These are phyloP conservation scores for Penicillium verhagenii DNA, from an alignment of 495 filamentous ascomycete species.

Conservation along the genomic window DNA sequence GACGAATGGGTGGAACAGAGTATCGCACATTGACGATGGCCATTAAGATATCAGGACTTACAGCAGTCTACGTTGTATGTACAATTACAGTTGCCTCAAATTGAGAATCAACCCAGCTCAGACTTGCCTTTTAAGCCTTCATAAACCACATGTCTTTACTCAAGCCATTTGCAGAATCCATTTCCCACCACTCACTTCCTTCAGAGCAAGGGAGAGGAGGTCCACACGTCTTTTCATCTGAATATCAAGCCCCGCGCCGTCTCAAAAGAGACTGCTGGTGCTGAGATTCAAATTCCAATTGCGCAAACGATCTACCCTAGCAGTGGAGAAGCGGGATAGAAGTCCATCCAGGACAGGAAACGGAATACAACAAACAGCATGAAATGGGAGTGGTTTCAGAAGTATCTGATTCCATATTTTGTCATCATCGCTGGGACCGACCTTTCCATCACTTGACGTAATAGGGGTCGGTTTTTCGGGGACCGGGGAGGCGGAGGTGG, in stretches of 20 bases:
- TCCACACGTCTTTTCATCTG: not conserved
- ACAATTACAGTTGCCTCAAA: not conserved
- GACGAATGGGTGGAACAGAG: too few species aligned
- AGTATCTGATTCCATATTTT: conserved; percentile 52
- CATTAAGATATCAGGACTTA: too few species aligned
- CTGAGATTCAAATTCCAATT: not conserved
- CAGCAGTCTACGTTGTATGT: too few species aligned
- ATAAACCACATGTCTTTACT: conserved; percentile 24
- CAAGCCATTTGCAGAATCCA: conserved; percentile 1
- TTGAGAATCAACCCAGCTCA: conserved; percentile 37
- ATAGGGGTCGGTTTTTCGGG: not conserved
- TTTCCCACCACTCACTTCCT: not conserved
- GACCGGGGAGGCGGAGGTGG: not conserved
- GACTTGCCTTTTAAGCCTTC: conserved; percentile 53
- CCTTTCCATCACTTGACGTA: not conserved
- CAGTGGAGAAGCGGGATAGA: not conserved
- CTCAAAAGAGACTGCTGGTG: conserved; percentile 30
- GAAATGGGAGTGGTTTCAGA: conserved; percentile 35
- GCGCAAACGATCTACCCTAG: not conserved
- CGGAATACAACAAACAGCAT: not conserved
- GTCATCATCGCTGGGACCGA: conserved; percentile 44
- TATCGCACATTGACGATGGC: too few species aligned
- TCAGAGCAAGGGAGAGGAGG: not conserved
- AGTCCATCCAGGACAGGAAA: conserved; percentile 3
- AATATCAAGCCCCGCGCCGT: conserved; percentile 19